Evolutionary conservation across 495 filamentous ascomycete species (phyloP).

Genomic region (Podospora pseudocomata): DNA sequence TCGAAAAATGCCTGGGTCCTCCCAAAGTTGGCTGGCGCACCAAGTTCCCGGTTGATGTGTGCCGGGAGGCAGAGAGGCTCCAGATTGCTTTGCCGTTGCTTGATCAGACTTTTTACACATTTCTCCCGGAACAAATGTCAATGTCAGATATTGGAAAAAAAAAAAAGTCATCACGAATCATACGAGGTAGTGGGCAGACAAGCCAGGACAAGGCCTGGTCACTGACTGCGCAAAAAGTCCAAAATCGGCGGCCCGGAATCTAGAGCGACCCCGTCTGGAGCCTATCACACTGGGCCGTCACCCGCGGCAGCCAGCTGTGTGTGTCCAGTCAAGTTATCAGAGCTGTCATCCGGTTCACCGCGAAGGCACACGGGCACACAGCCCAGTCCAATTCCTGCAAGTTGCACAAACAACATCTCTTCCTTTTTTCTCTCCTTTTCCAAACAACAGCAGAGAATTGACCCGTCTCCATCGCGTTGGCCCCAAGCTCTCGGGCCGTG

Average conservation of each 20-base stretch:
- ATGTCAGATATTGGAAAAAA: not conserved
- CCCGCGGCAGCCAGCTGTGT: not conserved
- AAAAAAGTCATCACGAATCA: not conserved
- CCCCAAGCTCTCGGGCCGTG: slow-evolving; percentile 4
- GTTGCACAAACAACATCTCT: not conserved
- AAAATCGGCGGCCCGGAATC: not conserved
- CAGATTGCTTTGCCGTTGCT: too few species aligned
- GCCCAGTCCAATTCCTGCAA: not conserved
- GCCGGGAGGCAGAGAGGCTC: too few species aligned
- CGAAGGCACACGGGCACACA: not conserved
- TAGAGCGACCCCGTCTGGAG: not conserved
- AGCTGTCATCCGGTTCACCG: not conserved
- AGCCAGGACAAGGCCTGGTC: not conserved
- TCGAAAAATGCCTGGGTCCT: not conserved
- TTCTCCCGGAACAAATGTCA: not conserved
- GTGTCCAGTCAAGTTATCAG: not conserved
- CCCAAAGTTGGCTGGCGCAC: not conserved
- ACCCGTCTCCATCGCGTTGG: not conserved
- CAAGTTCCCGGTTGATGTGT: not conserved
- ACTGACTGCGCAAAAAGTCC: not conserved
- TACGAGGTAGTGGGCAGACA: not conserved
- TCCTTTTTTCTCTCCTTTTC: not conserved
- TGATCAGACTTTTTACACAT: not conserved
- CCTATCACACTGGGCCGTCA: not conserved
- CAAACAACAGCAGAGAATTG: too few species aligned